Conservation (phyloP, 768 basidiomycete genomes). For the Mycena olivaceomarginata region DNA sequence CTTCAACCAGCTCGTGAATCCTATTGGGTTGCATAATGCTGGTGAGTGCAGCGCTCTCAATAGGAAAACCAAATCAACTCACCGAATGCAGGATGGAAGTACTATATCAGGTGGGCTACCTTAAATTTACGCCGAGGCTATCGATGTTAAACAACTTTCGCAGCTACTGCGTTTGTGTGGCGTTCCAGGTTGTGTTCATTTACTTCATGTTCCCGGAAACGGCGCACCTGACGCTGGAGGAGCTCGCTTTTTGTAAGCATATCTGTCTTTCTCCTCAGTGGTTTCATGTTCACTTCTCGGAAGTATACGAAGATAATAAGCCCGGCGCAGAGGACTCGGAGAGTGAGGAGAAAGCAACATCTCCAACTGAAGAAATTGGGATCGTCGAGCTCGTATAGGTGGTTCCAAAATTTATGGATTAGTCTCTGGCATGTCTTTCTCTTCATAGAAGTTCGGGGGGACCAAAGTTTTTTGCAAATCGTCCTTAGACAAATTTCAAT, state of each 20-base stretch:
- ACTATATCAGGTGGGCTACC: slow-evolving; percentile 8
- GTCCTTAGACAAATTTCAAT: no score
- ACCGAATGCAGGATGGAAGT: slow-evolving; percentile 20
- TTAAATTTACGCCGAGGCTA: no score
- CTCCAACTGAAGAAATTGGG: not conserved
- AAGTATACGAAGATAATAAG: not conserved
- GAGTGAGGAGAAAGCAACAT: not conserved
- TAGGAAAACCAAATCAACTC: not conserved
- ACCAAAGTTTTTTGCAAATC: no score
- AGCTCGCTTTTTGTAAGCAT: slow-evolving; percentile 29
- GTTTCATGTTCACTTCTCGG: no score
- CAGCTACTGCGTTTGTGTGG: slow-evolving; percentile 19
- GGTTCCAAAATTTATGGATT: no score
- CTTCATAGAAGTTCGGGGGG: no score
- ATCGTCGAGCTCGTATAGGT: not conserved
- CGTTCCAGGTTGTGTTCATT: slow-evolving; percentile 20
- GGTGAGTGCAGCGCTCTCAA: not conserved
- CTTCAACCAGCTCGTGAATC: slow-evolving; percentile 28
- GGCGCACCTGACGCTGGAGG: slow-evolving; percentile 23
- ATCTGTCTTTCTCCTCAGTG: no score
- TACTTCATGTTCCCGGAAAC: slow-evolving; percentile 33
- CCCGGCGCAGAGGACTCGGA: not conserved
- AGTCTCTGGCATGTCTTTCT: no score
- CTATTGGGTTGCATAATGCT: slow-evolving; percentile 23
- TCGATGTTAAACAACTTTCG: not conserved